Evolutionary conservation across 1,284 basidiomycete species (phyloP).

Genomic region (Ustilago curta): DNA sequence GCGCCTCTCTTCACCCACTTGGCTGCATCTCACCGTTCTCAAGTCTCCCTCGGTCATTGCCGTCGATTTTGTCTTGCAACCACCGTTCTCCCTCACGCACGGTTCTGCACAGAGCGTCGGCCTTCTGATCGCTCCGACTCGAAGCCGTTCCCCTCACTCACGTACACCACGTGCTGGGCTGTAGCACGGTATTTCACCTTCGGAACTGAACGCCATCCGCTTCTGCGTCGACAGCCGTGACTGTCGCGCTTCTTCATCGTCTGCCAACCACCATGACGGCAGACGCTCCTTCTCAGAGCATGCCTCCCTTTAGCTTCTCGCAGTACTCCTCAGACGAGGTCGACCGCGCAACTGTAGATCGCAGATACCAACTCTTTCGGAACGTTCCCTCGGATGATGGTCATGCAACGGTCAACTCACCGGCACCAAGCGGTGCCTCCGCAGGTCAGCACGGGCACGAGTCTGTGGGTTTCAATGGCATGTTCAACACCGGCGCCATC

Average conservation of each 20-base stretch:
- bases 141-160: too few relatives aligned
- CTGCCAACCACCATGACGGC: constrained; percentile 19
- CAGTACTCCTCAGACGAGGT: constrained; percentile 34
- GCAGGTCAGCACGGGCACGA: constrained; percentile 12
- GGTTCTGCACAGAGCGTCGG: neutral
- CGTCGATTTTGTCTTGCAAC: neutral
- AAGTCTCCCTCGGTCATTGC: neutral
- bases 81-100: neutral
- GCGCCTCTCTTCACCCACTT: constrained; percentile 1
- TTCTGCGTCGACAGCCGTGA: constrained; percentile 17
- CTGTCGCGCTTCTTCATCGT: constrained; percentile 7
- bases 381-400: constrained; percentile 30
- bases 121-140: neutral
- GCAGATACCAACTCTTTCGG: constrained; percentile 19
- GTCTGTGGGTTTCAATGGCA: constrained; percentile 18
- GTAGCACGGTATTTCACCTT: constrained; percentile 8
- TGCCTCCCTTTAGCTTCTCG: constrained; percentile 27
- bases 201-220: constrained; percentile 6
- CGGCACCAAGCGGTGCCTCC: constrained; percentile 11
- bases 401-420: constrained; percentile 39
- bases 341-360: constrained; percentile 12
- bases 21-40: neutral
- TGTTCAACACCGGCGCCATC: constrained; percentile 1
- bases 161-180: constrained; percentile 11
- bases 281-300: constrained; percentile 23